A percentile compares a stretch with the other conserved stretches of the same genome.
Conservation (phyloP, 352 stramenopile genomes). For the Phytophthora chlamydospora region DNA sequence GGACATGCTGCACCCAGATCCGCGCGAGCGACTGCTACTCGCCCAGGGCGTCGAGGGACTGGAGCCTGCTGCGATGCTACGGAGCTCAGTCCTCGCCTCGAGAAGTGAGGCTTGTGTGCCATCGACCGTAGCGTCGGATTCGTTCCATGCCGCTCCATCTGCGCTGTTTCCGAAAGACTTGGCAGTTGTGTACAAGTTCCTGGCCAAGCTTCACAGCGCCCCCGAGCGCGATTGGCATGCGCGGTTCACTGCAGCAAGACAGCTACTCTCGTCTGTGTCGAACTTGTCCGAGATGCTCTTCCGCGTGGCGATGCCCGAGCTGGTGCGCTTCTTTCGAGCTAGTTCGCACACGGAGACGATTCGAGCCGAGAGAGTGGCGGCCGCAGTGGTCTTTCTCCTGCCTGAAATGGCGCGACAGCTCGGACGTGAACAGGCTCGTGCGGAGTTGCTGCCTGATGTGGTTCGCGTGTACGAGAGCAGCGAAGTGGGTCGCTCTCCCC, state of each 20-base stretch:
- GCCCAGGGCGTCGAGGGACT: conserved; percentile 39
- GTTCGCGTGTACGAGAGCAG: conserved; percentile 66
- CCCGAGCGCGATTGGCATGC: conserved; percentile 46
- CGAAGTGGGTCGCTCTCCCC: conserved; percentile 36
- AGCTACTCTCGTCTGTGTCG: conserved; percentile 43
- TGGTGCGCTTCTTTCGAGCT: conserved; percentile 62
- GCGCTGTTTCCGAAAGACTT: conserved; percentile 59
- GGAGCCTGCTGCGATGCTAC: conserved; percentile 18
- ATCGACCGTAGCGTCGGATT: conserved; percentile 16
- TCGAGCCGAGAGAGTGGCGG: conserved; percentile 46
- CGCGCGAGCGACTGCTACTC: conserved; percentile 41
- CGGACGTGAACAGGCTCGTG: conserved; percentile 34
- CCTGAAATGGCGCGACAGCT: conserved; percentile 49
- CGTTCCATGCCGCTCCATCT: conserved; percentile 32
- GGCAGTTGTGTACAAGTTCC: conserved; percentile 52
- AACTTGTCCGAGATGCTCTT: conserved; percentile 54
- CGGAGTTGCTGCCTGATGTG: conserved; percentile 51
- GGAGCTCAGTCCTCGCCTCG: conserved; percentile 5
- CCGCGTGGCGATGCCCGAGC: conserved; percentile 52
- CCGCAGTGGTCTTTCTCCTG: conserved; percentile 70
- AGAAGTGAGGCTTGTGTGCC: conserved; percentile 1
- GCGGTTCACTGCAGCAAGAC: conserved; percentile 39
- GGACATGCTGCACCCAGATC: conserved; percentile 56
- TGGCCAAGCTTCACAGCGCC: conserved; percentile 41
- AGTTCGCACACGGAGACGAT: conserved; percentile 47